These are phyloP conservation scores for Mucor mucedo DNA, from an alignment of 371 early-diverging fungal genomes.

Conservation along the genomic window DNA sequence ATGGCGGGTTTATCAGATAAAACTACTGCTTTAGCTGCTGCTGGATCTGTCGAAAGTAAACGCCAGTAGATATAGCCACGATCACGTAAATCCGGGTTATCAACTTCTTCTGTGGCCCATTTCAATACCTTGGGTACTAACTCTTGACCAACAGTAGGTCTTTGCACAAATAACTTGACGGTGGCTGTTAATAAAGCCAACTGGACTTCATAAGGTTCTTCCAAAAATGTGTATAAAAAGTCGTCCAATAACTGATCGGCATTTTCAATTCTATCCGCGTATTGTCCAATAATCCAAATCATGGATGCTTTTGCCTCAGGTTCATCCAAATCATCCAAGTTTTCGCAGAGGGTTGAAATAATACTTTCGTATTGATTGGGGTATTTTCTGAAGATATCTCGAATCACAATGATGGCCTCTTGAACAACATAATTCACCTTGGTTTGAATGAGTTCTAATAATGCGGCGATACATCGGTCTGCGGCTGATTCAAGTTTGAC, in stretches of 20 bases:
- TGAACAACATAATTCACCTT: slow-evolving; percentile 94
- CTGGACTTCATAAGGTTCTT: slow-evolving; percentile 90
- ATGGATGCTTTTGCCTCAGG: slow-evolving; percentile 95
- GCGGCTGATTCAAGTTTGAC: slow-evolving; percentile 86
- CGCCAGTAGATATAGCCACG: slow-evolving; percentile 98
- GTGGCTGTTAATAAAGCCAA: slow-evolving; percentile 92
- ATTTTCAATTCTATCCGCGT: slow-evolving; percentile 92
- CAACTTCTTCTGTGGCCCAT: slow-evolving; percentile 90
- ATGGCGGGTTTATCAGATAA: slow-evolving; percentile 94
- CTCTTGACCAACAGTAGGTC: slow-evolving; percentile 87
- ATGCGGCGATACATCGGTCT: slow-evolving; percentile 83
- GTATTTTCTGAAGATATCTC: slow-evolving; percentile 93
- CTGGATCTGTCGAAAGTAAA: slow-evolving; percentile 89
- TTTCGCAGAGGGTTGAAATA: slow-evolving; percentile 86
- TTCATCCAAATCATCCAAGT: slow-evolving; percentile 89
- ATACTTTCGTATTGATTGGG: slow-evolving; percentile 92
- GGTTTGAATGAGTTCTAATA: slow-evolving; percentile 87
- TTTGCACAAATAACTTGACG: slow-evolving; percentile 93
- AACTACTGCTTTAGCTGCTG: slow-evolving; percentile 75
- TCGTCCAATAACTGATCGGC: slow-evolving; percentile 81
- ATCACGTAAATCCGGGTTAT: slow-evolving; percentile 97
- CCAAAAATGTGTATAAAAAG: slow-evolving; percentile 85
- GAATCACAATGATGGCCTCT: slow-evolving; percentile 82
- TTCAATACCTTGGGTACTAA: slow-evolving; percentile 90
- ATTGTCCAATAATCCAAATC: slow-evolving; percentile 97